Evolutionary conservation across 2,329 filamentous ascomycete genomes (phyloP), one percentile per base, ranked within the genome.

Genomic region (Pseudogymnoascus pannorum): DNA sequence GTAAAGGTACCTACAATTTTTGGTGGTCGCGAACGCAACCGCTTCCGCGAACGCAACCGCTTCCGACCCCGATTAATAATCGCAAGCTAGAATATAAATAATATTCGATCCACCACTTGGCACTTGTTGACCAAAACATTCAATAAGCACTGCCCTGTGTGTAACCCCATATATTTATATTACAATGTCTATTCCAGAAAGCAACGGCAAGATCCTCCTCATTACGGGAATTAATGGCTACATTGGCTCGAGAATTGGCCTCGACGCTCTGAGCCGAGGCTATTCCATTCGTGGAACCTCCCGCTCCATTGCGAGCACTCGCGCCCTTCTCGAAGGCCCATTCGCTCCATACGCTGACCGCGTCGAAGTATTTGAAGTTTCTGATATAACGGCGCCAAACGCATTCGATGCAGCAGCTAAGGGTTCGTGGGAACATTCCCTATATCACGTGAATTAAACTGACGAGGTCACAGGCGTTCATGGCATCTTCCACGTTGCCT

Each of bases 151-250:
- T 16, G n/a, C 20, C 38, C 16, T 4, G 9, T 4, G 3, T 14
- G 8, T 29, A 2, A 29, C 14, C 24, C 24, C 64, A 68, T 65
- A 22, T 61, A 62, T 42, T 22, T 60, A 26, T 16, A 44, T n/a
- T 18, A 62, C 14, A 18, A 70, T 70, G 68, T 62, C 67, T 31
- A 58, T 69, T 31, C 60, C 68, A 59, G 22, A 36, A 40, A 66
- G 62, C 24, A 70, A 72, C 26, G 63, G 68, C 33, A 66, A 70
- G 44, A 69, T 67, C 4, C 64, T 72, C 6, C 66, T 72, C 18
- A 66, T 73, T 33, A 73, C 72, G 8, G 72, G 72, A 4, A 69
- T 70, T 57, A 72, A 72, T 61, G 72, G 73, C 35, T 73, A 72
- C 57, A 68, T 74, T 57, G 72, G 71, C 29, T 54, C 44, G n/a